Percentiles rank a stretch among this genome's conserved stretches.
These are phyloP conservation scores for Aspergillus fumigatus DNA, from an alignment of 2,329 filamentous ascomycete genomes.

Conservation along the genomic window DNA sequence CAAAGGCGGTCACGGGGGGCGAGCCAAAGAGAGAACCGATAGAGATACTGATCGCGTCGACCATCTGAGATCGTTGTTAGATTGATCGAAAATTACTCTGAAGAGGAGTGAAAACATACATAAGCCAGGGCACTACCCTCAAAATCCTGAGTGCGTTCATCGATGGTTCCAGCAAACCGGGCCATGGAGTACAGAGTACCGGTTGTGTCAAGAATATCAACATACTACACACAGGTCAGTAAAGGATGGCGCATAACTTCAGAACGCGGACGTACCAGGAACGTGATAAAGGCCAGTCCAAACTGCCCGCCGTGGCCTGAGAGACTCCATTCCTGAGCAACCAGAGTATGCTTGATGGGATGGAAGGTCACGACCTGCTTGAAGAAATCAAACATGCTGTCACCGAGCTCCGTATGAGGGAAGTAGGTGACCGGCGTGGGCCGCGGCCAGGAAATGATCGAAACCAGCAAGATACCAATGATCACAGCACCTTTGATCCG, in stretches of 20 bases:
- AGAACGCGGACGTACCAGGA: constrained; percentile 47
- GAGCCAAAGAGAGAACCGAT: constrained; percentile 74
- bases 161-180: constrained; percentile 72
- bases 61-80: constrained; percentile 43
- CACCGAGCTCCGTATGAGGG: constrained; percentile 64
- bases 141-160: constrained; percentile 79
- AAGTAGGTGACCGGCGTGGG: constrained; percentile 74
- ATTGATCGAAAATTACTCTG: not conserved
- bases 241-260: not conserved
- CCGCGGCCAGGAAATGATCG: constrained; percentile 84
- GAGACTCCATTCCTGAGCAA: constrained; percentile 71
- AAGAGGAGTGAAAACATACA: constrained; percentile 44
- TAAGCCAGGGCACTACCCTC: constrained; percentile 81
- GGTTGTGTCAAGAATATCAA: constrained; percentile 83
- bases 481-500: constrained; percentile 85
- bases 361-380: constrained; percentile 83
- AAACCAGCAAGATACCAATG: constrained; percentile 74
- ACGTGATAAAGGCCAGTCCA: constrained; percentile 78
- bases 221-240: constrained; percentile 49
- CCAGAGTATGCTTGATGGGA: constrained; percentile 64
- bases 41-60: constrained; percentile 74
- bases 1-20: constrained; percentile 79
- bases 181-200: constrained; percentile 89
- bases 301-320: constrained; percentile 68
- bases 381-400: constrained; percentile 77